A percentile compares a stretch with the other conserved stretches of the same genome.
These are phyloP conservation scores for Westerdykella ornata DNA, from an alignment of 2,329 filamentous ascomycete genomes.

Conservation along the genomic window DNA sequence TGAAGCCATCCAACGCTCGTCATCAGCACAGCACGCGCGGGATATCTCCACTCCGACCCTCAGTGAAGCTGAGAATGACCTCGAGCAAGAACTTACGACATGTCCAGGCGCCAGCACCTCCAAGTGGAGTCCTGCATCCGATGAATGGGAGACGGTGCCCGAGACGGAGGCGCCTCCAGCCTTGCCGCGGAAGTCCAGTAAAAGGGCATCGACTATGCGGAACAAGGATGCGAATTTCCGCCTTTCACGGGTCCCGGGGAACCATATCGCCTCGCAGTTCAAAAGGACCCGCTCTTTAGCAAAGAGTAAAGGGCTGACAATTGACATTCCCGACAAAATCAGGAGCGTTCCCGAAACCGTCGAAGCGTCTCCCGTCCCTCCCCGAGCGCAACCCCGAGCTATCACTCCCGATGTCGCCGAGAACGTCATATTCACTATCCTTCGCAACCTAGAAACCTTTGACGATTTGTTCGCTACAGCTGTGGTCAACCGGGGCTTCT, in stretches of 20 bases:
- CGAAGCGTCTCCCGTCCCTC: conserved; percentile 15
- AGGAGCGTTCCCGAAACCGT: conserved; percentile 17
- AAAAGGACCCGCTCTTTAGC: conserved; percentile 12
- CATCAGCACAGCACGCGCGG: conserved; percentile 10
- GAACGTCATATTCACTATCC: conserved; percentile 47
- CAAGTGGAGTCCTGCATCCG: conserved; percentile 7
- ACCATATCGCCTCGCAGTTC: conserved; percentile 30
- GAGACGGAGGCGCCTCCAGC: conserved; percentile 20
- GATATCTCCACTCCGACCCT: conserved; percentile 38
- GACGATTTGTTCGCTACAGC: conserved; percentile 52
- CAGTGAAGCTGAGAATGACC: conserved; percentile 42
- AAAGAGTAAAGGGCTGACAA: conserved; percentile 17
- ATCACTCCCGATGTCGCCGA: conserved; percentile 44
- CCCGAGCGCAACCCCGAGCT: conserved; percentile 17
- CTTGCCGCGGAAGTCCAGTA: conserved; percentile 40
- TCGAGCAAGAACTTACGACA: conserved; percentile 29
- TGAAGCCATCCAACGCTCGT: conserved; percentile 17
- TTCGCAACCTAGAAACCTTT: conserved; percentile 44
- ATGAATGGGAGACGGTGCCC: neutral
- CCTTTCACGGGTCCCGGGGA: conserved; percentile 18
- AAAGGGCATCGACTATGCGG: conserved; percentile 27
- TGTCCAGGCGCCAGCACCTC: conserved; percentile 11
- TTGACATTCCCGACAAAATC: conserved; percentile 17
- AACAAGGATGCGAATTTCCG: conserved; percentile 12
- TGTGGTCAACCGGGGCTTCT: conserved; percentile 51